phyloP scores from a whole-genome alignment of 2,329 filamentous ascomycete species.

The Thelonectria discophora region DNA sequence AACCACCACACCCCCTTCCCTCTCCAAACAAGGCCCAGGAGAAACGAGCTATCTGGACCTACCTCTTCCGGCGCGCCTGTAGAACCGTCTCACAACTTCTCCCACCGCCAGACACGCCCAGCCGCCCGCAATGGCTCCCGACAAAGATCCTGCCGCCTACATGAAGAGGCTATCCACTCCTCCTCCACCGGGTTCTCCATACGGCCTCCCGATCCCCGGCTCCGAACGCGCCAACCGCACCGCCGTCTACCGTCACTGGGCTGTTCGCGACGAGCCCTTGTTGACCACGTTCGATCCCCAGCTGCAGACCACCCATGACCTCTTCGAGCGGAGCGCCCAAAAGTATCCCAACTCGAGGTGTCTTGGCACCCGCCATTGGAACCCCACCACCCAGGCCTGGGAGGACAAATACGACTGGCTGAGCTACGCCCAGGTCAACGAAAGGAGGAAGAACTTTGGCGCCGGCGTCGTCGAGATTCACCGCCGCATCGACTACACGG shows the following conservation, averaged over 20 bases:
- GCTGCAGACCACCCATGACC: conserved; percentile 77
- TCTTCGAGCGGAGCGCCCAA: conserved; percentile 76
- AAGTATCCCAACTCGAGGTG: conserved; percentile 74
- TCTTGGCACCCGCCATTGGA: conserved; percentile 83
- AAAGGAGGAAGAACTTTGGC: conserved; percentile 84
- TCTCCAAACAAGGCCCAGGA: too few species aligned
- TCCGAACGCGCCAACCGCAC: conserved; percentile 77
- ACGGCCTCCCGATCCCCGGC: conserved; percentile 80
- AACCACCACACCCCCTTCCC: too few species aligned
- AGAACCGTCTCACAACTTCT: background rate
- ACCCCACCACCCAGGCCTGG: conserved; percentile 76
- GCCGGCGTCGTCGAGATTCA: conserved; percentile 86
- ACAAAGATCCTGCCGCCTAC: conserved; percentile 49
- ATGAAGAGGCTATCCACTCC: conserved; percentile 65
- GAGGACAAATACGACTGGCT: conserved; percentile 82
- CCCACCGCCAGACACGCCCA: conserved; percentile 13
- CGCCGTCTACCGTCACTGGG: conserved; percentile 84
- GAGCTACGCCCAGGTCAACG: conserved; percentile 80
- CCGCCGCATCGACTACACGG: conserved; percentile 71
- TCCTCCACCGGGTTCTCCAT: conserved; percentile 79
- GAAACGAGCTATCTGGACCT: too few species aligned
- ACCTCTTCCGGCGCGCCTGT: too few species aligned
- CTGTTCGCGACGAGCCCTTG: conserved; percentile 74
- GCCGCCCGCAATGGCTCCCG: conserved; percentile 44
- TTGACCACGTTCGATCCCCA: conserved; percentile 77